These are phyloP conservation scores for Aspergillus pseudoviridinutans DNA, from an alignment of 2,329 filamentous ascomycete genomes.

Conservation along the genomic window DNA sequence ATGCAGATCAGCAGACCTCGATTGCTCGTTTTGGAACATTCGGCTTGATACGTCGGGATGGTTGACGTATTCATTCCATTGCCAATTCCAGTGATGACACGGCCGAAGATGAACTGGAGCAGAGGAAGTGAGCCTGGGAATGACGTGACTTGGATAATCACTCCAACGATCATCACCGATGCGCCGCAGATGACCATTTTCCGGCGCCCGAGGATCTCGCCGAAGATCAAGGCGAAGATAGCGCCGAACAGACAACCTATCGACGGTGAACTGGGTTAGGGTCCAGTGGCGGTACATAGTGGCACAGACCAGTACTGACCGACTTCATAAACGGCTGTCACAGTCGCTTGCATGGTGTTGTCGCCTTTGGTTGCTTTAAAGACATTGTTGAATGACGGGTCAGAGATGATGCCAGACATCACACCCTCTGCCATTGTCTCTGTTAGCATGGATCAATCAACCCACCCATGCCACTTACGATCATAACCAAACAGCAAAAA, in stretches of 20 bases:
- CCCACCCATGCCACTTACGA: conserved; percentile 31
- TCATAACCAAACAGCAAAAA: conserved; percentile 60
- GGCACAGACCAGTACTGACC: conserved; percentile 7
- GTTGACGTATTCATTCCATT: conserved; percentile 56
- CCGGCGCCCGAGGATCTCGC: conserved; percentile 35
- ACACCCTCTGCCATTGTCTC: conserved; percentile 27
- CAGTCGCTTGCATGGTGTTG: conserved; percentile 35
- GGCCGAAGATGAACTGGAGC: conserved; percentile 52
- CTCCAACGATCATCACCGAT: conserved; percentile 46
- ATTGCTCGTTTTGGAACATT: conserved; percentile 53
- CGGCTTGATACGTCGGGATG: conserved; percentile 53
- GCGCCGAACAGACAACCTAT: conserved; percentile 36
- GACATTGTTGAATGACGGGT: conserved; percentile 28
- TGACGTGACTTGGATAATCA: conserved; percentile 35
- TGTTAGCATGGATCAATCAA: background rate
- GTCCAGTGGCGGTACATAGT: background rate
- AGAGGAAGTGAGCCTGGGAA: conserved; percentile 31
- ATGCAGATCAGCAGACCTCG: conserved; percentile 60
- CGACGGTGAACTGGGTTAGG: background rate
- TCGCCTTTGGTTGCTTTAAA: conserved; percentile 34
- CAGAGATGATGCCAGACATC: conserved; percentile 38
- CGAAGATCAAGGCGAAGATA: conserved; percentile 34
- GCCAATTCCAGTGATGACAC: conserved; percentile 51
- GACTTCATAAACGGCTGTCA: conserved; percentile 31
- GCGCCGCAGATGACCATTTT: conserved; percentile 55